phyloP scores from a whole-genome alignment of 140 eudicot genomes.

The Stevia rebaudiana region DNA sequence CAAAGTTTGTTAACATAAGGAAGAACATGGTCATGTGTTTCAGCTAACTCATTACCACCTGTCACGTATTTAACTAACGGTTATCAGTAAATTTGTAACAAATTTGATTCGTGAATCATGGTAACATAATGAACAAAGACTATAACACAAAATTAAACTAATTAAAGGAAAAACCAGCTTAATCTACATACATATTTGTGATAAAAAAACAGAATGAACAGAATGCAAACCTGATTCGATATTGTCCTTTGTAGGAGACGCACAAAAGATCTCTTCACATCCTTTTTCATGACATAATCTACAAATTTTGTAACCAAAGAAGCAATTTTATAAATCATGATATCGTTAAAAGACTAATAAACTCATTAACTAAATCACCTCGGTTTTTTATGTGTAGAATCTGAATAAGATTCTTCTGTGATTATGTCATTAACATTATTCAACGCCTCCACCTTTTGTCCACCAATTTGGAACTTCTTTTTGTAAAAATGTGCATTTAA shows the following conservation, averaged over 20 bases:
- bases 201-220: background rate
- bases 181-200: background rate
- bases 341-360: background rate
- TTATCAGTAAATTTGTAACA: background rate
- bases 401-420: conserved; percentile 4
- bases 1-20: conserved; percentile 40
- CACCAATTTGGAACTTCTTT: background rate
- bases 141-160: background rate
- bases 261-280: background rate
- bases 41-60: conserved; percentile 14
- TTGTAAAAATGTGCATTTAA: conserved; percentile 17
- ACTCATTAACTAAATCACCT: conserved; percentile 15
- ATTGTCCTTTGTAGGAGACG: background rate
- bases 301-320: conserved; percentile 3
- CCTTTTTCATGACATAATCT: conserved; percentile 32
- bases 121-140: too few species aligned
- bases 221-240: conserved; percentile 16
- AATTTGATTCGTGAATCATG: too few species aligned
- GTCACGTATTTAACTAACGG: background rate
- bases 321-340: background rate
- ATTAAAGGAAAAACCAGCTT: background rate
- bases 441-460: conserved; percentile 1
- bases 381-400: background rate
- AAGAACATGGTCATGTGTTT: conserved; percentile 17
- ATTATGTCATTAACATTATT: conserved; percentile 6